Base-by-base conservation (phyloP, 371 early-diverging fungal genomes). In the Choanephora cucurbitarum region DNA sequence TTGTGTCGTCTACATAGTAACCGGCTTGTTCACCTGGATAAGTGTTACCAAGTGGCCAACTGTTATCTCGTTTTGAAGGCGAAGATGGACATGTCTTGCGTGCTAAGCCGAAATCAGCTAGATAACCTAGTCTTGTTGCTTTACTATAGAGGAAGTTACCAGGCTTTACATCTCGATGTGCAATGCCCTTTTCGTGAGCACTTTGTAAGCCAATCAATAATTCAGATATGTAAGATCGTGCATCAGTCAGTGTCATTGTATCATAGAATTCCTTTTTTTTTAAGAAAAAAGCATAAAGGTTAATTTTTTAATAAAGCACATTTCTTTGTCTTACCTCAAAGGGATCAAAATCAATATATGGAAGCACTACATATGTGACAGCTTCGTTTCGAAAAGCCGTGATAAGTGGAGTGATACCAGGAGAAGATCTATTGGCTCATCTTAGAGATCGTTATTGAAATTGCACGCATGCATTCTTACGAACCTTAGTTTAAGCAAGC, bases 41-140 rank as follows among this genome's bases (percentile, higher is more conserved):
- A 31, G 41, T 18, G 37, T 48, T 22, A 43, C 13, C 9, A 17
- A 31, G 15, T 39, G 42, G 24, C 19, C 33, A 21, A 13, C 23
- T 14, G 19, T 32, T 41, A 44, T 49, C 18, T 21, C 23, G 39
- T 44, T 49, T 55, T 6, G 34, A 28, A 17, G 50, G 13, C 11
- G 37, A 18, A 31, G 28, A n/a, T 49, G 47, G 40, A 50, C 28
- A 40, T 47, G 55, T 41, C 47, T 80, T 76, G 72, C 99, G 92
- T 7, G 99, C 99, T 15, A 99, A 76, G 7, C 99, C 99, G 84
- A 99, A 99, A 67, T 99, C 99, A 11, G 93, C 95, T 15, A 99
- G 68, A 13, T 91, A 81, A 4, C 99, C 99, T 1, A 80, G 85
- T 34, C 84, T 79, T 15, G 58, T 56, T 22, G 67, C 67, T 0